Percentiles rank a stretch among this genome's conserved stretches.
Evolutionary conservation across 495 filamentous ascomycete genomes (phyloP).

Genomic region (Daldinia caldariorum): DNA sequence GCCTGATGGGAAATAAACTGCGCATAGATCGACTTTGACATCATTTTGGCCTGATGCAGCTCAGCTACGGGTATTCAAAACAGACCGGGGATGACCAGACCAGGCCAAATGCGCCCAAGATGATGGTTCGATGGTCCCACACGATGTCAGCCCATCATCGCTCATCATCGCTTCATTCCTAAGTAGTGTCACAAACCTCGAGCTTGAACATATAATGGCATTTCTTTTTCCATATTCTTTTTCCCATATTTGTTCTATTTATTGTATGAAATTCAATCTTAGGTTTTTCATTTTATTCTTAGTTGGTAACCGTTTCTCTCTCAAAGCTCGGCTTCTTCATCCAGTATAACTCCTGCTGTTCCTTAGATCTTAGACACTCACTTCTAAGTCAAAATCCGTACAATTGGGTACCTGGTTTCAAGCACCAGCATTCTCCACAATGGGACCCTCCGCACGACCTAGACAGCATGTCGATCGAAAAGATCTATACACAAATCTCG

Average conservation of each 20-base stretch:
- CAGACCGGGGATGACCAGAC: slow-evolving; percentile 4
- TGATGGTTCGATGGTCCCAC: slow-evolving; percentile 43
- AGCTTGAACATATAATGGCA: not conserved
- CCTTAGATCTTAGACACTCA: not conserved
- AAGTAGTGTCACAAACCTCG: not conserved
- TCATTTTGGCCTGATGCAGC: slow-evolving; percentile 34
- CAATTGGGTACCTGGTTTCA: no score
- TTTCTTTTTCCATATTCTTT: not conserved
- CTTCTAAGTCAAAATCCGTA: no score
- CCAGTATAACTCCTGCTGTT: not conserved
- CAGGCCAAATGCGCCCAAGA: slow-evolving; percentile 31
- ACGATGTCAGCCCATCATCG: slow-evolving; percentile 40
- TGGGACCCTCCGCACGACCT: slow-evolving; percentile 42
- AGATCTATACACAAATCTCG: slow-evolving; percentile 72
- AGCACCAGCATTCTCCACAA: slow-evolving; percentile 17
- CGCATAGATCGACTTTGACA: slow-evolving; percentile 31
- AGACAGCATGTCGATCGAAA: slow-evolving; percentile 74
- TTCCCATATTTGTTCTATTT: not conserved
- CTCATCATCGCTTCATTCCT: slow-evolving; percentile 37
- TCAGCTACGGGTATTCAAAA: slow-evolving; percentile 9
- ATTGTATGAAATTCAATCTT: not conserved
- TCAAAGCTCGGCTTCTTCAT: not conserved
- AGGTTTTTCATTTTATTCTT: not conserved
- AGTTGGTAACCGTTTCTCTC: not conserved
- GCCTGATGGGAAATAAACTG: not conserved